Base-by-base conservation (phyloP, 1,284 basidiomycete species). In the Sporisorium iseilematis-ciliati region DNA sequence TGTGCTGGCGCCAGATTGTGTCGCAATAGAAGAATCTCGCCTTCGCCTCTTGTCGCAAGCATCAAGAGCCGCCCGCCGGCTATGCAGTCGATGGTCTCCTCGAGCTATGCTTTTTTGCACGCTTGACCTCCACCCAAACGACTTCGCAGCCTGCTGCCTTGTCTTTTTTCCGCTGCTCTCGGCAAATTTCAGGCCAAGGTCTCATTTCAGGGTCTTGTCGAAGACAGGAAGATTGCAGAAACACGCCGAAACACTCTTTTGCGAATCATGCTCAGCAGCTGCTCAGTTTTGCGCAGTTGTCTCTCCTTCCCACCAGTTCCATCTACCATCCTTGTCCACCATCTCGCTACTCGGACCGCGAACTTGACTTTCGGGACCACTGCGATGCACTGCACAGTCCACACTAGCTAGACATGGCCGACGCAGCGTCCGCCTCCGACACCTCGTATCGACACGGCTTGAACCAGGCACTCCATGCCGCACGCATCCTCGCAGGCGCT, bases 371-470 rank as follows among this genome's bases (percentile, higher is more conserved):
- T 10, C 18, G 10, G 2, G 21, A 20, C 21, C 29, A 21, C 29
- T 12, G 29, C 35, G 20, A 62, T 68, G 65, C 2, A 8, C 59
- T 43, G 49, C 21, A 11, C 16, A 33, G 46, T 26, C n/a, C 33
- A 1, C n/a, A 26, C 20, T 20, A 10, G 14, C 10, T 29, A 55
- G 33, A 25, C 54, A 71, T 71, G 68, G 54, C 57, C 50, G 50
- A 65, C 33, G 40, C 40, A 29, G 51, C 58, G 10, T 65, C 68
- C 42, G 52, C 60, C 52, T 64, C 59, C 2, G 61, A 64, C 41
- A 26, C 26, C 12, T 64, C 65, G 25, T 73, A 73, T 57, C 64
- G 70, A 29, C 71, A 68, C n/a, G 54, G 63, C 54, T 53, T 75
- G 50, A 65, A 61, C 45, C 45, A 51, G 10, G 58, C 63, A 21